Evolutionary conservation across 2,329 filamentous ascomycete genomes (phyloP).

Genomic region (Xylariaceae sp.): DNA sequence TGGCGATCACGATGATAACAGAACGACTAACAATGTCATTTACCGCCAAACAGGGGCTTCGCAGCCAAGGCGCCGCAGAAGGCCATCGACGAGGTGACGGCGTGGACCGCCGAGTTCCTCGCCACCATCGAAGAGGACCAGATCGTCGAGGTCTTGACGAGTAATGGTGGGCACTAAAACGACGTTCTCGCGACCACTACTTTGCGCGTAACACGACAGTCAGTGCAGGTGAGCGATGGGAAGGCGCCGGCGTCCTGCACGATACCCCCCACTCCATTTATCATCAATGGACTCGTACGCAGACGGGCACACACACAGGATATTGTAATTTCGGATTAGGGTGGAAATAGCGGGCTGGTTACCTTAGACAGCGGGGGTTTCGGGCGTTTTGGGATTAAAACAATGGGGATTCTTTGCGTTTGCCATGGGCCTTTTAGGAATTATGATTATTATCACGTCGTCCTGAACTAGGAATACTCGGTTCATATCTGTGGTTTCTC

Average conservation of each 20-base stretch:
- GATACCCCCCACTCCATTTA: slow-evolving; percentile 14
- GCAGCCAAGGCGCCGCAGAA: slow-evolving; percentile 72
- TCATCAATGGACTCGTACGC: slow-evolving; percentile 2
- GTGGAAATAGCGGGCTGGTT: no score
- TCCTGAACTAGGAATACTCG: no score
- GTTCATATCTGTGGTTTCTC: no score
- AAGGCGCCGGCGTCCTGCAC: slow-evolving; percentile 13
- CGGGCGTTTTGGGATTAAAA: no score
- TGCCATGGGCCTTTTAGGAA: no score
- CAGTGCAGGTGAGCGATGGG: no score
- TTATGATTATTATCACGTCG: no score
- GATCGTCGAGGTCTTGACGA: slow-evolving; percentile 54
- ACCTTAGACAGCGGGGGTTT: no score
- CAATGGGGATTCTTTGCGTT: no score
- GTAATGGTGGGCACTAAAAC: slow-evolving; percentile 25
- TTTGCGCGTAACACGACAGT: no score
- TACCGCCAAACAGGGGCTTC: slow-evolving; percentile 64
- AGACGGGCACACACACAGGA: slow-evolving; percentile 5
- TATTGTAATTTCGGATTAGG: not conserved
- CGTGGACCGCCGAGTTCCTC: slow-evolving; percentile 58
- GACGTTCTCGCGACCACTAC: no score
- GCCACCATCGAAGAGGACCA: slow-evolving; percentile 78
- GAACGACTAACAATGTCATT: slow-evolving; percentile 30
- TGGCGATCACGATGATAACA: not conserved
- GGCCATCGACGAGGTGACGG: slow-evolving; percentile 68